These are phyloP conservation scores for Fusarium mexicanum DNA, from an alignment of 2,329 filamentous ascomycete genomes.

Conservation along the genomic window DNA sequence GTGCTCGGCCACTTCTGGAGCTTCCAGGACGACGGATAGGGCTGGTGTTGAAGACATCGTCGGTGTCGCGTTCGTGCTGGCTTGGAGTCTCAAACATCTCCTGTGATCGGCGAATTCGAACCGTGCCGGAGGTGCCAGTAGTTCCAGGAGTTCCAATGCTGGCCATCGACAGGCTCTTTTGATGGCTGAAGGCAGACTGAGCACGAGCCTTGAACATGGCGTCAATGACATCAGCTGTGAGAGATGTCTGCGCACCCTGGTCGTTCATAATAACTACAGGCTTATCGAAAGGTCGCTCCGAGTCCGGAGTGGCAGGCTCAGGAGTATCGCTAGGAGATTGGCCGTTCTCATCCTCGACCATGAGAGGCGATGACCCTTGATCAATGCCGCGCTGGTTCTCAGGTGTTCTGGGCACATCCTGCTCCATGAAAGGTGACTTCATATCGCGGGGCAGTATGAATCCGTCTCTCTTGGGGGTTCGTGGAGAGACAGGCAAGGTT, in stretches of 20 bases:
- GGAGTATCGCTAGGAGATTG: constrained; percentile 58
- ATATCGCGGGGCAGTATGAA: constrained; percentile 65
- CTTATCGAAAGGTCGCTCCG: constrained; percentile 65
- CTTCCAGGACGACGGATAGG: constrained; percentile 72
- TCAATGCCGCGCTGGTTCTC: constrained; percentile 55
- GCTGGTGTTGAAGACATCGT: constrained; percentile 52
- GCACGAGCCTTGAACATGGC: constrained; percentile 68
- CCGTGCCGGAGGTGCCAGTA: constrained; percentile 52
- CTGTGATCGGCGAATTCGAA: constrained; percentile 58
- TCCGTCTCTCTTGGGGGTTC: constrained; percentile 63
- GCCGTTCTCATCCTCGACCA: constrained; percentile 72
- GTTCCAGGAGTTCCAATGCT: constrained; percentile 48
- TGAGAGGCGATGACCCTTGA: constrained; percentile 55
- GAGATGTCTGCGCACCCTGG: constrained; percentile 81
- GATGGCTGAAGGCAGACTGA: constrained; percentile 40
- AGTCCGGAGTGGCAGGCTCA: constrained; percentile 61
- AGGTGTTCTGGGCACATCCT: constrained; percentile 51
- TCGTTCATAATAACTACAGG: constrained; percentile 64
- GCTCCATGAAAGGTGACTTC: constrained; percentile 43
- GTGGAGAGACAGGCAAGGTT: constrained; percentile 57
- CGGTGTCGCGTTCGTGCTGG: constrained; percentile 51
- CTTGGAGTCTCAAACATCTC: constrained; percentile 60
- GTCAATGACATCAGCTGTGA: constrained; percentile 86
- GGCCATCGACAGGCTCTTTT: constrained; percentile 51
- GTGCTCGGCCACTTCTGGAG: constrained; percentile 69